Conservation (phyloP, 768 basidiomycete genomes). For the Tulasnella sp. region DNA sequence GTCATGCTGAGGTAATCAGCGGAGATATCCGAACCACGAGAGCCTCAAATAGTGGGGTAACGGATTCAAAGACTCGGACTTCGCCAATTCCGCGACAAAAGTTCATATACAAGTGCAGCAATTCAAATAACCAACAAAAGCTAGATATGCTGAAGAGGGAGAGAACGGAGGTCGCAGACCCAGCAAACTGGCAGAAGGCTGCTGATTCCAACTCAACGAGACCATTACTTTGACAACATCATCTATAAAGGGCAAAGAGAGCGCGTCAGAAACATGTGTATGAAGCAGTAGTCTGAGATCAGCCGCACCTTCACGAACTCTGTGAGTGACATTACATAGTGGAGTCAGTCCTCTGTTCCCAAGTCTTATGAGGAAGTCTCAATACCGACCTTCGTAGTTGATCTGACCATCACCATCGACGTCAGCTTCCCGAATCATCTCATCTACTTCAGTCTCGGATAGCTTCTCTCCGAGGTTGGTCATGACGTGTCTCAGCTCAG, state of each 20-base stretch:
- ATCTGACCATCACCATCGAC: slow-evolving; percentile 94
- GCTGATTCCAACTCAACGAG: slow-evolving; percentile 6
- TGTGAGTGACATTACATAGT: slow-evolving; percentile 41
- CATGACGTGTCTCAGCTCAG: slow-evolving; percentile 91
- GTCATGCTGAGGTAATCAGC: slow-evolving; percentile 12
- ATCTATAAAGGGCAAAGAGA: slow-evolving; percentile 51
- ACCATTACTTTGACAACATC: slow-evolving; percentile 67
- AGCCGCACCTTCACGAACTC: slow-evolving; percentile 74
- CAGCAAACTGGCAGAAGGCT: slow-evolving; percentile 2
- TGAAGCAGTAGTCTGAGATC: slow-evolving; percentile 3
- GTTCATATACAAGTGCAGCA: slow-evolving; percentile 17
- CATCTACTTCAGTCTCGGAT: slow-evolving; percentile 83
- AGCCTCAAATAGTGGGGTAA: not conserved
- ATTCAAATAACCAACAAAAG: slow-evolving; percentile 16
- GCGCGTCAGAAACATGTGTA: slow-evolving; percentile 23
- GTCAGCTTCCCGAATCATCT: slow-evolving; percentile 98
- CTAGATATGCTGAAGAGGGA: slow-evolving; percentile 12
- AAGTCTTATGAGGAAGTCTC: not conserved
- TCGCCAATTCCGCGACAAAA: not conserved
- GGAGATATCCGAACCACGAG: not conserved
- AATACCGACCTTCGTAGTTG: slow-evolving; percentile 69
- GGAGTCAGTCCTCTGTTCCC: slow-evolving; percentile 24
- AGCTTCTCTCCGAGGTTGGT: slow-evolving; percentile 88
- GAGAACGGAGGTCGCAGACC: not conserved
- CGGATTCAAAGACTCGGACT: not conserved